Evolutionary conservation across 2,329 filamentous ascomycete genomes (phyloP), one percentile per base, ranked within the genome.

Genomic region (Aspergillus fumigatiaffinis): DNA sequence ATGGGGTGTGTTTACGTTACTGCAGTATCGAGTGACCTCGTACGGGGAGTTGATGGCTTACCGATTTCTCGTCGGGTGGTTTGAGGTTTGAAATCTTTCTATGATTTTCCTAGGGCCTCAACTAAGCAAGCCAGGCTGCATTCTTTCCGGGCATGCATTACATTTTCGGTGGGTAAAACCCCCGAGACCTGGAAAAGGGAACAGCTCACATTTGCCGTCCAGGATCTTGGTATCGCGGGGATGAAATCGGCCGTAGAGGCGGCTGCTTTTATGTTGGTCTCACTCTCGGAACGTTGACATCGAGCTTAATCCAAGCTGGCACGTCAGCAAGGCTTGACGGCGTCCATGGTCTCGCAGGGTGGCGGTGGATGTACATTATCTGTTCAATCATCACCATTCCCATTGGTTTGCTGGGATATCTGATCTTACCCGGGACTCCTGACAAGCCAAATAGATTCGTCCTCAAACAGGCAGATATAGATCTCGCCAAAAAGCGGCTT

Each of bases 341-440:
- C 1, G 71, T 80, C 3, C 67, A 76, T 25, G 80, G 80, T 0
- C 69, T 82, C 0, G 74, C 74, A 1, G 80, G 79, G 0, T 82
- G 80, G 79, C 69, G 80, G n/a, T 85, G 82, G 82, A 81, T 84
- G 73, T 84, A 83, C 62, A 80, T 83, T 49, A 80, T 83, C 64
- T 77, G 76, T 52, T 73, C 80, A 3, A 56, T 84, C 4, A 81
- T 85, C 56, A 85, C 83, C 1, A 79, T 85, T 12, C 81, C 82
- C 0, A 70, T 84, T 3, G 80, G 79, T 0, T 70, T 84, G 4
- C 60, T 80, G 0, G 82, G 82, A 0, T 78, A 77, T 48, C 75
- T 83, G 28, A 66, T 84, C 4, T 73, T 83, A 10, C 82, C 82
- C 0, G 82, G 82, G 1, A 82, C 79, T 0, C 77, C 72, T 26